A percentile compares a stretch with the other conserved stretches of the same genome.
These are phyloP conservation scores for Antrodiella citrinella DNA, from an alignment of 768 basidiomycete genomes.

Conservation along the genomic window DNA sequence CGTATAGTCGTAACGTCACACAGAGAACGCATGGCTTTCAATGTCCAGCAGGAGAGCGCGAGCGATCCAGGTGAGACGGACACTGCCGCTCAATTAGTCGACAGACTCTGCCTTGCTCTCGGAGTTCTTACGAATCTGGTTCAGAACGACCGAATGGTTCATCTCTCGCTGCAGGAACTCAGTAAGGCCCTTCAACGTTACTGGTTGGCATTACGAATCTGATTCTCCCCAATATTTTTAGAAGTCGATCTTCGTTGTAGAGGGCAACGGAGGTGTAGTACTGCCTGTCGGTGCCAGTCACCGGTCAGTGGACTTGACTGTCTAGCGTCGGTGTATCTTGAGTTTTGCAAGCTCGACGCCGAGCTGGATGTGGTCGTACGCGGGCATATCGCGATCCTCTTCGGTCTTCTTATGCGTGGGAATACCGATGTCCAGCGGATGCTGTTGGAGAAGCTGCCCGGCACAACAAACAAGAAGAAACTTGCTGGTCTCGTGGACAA, in stretches of 20 bases:
- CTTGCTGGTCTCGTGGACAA: slow-evolving; percentile 27
- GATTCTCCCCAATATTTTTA: too few species aligned
- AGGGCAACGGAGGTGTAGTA: slow-evolving; percentile 41
- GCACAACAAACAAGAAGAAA: slow-evolving; percentile 21
- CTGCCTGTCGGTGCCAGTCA: slow-evolving; percentile 43
- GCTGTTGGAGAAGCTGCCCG: slow-evolving; percentile 29
- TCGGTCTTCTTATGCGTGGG: slow-evolving; percentile 42
- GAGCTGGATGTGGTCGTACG: slow-evolving; percentile 42
- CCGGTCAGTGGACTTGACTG: slow-evolving; percentile 40
- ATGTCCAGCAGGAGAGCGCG: slow-evolving; percentile 11
- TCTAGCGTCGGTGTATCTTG: slow-evolving; percentile 41
- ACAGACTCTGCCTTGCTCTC: slow-evolving; percentile 66
- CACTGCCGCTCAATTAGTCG: slow-evolving; percentile 39
- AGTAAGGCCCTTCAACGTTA: too few species aligned
- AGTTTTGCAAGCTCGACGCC: slow-evolving; percentile 25
- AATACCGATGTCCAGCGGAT: slow-evolving; percentile 24
- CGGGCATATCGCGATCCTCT: slow-evolving; percentile 69
- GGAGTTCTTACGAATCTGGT: slow-evolving; percentile 73
- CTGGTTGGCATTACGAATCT: too few species aligned
- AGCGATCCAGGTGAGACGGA: slow-evolving; percentile 18
- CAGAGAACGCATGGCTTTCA: slow-evolving; percentile 8
- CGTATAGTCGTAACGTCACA: slow-evolving; percentile 38
- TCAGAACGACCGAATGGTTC: slow-evolving; percentile 24
- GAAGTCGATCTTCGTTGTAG: slow-evolving; percentile 45
- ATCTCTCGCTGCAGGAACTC: background rate